A percentile compares a stretch with the other conserved stretches of the same genome.
Evolutionary conservation across 768 basidiomycete genomes (phyloP).

Genomic region (Termitomyces sp.): DNA sequence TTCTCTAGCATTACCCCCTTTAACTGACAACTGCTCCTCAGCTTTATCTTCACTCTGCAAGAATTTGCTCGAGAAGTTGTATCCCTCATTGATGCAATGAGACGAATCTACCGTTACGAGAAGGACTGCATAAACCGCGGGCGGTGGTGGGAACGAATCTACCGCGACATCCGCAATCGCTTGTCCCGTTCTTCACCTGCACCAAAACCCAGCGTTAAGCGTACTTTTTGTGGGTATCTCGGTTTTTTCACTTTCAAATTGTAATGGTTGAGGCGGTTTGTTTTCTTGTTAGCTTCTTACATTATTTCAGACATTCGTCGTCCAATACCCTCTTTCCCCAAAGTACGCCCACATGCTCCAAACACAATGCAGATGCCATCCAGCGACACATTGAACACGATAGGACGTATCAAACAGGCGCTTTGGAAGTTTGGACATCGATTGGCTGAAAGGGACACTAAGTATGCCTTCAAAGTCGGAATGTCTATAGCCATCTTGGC

Average conservation of each 20-base stretch:
- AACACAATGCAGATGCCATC: constrained; percentile 81
- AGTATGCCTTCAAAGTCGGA: constrained; percentile 86
- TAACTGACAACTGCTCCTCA: constrained; percentile 23
- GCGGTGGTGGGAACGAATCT: constrained; percentile 35
- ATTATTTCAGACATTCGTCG: constrained; percentile 45
- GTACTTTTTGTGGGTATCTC: constrained; percentile 35
- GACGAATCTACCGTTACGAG: constrained; percentile 68
- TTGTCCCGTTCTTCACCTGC: not conserved
- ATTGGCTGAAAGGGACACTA: constrained; percentile 68
- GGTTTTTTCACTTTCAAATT: not conserved
- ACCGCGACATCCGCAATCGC: constrained; percentile 13
- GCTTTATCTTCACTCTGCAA: constrained; percentile 95
- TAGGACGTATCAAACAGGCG: constrained; percentile 59
- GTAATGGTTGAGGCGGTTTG: not conserved
- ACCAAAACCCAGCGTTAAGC: constrained; percentile 11
- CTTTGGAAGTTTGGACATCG: constrained; percentile 69
- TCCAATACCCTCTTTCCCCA: constrained; percentile 69
- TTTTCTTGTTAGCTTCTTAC: constrained; percentile 36
- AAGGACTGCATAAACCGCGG: constrained; percentile 33
- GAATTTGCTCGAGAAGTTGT: constrained; percentile 87
- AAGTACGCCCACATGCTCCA: constrained; percentile 75
- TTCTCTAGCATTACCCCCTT: not conserved
- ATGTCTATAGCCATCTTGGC: constrained; percentile 80
- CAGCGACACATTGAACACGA: constrained; percentile 48
- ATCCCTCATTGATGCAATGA: constrained; percentile 79